Base-by-base conservation (phyloP, 345 rosid genomes). In the Physaria fendleri region DNA sequence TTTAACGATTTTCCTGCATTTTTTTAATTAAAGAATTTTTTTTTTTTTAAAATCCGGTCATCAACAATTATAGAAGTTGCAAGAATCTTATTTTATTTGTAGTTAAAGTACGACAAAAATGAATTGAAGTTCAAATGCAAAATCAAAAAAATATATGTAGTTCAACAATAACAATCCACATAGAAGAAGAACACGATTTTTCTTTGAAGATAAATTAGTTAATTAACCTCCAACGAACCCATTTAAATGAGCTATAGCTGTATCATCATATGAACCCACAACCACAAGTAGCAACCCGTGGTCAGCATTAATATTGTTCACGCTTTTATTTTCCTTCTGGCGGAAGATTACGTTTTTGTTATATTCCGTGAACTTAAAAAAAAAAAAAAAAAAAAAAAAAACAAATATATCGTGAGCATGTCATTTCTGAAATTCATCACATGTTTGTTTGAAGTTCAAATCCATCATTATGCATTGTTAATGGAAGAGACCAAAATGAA, bases 231-330 rank as follows among this genome's bases (percentile, higher is more conserved):
- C 49, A 27, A 20, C 23, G 28, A 56, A 9, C 5, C 5, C 24
- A 48, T 66, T 30, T 56, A 8, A 39, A 12, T 38, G 64, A 66
- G 64, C 42, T 66, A 58, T 56, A 15, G n/a, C n/a, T n/a, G n/a
- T n/a, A n/a, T n/a, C n/a, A n/a, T n/a, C n/a, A n/a, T n/a, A n/a
- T n/a, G n/a, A 17, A 46, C 20, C 23, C 27, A 55, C 17, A 57
- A 34, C 18, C 52, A 58, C 29, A 59, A 49, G 60, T 41, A 44
- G 14, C 14, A 59, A 24, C 65, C 59, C 72, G 72, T 67, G 72
- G 72, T 39, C 23, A 24, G 40, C 65, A 67, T 58, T 67, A 59
- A 59, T 49, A 50, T 18, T 5, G 54, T 59, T 67, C 72, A 67
- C 72, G 65, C 41, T 41, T 33, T 8, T 28, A 11, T 40, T 58